Base-by-base conservation (phyloP, 2,329 filamentous ascomycete species). In the Samsoniella hepiali region DNA sequence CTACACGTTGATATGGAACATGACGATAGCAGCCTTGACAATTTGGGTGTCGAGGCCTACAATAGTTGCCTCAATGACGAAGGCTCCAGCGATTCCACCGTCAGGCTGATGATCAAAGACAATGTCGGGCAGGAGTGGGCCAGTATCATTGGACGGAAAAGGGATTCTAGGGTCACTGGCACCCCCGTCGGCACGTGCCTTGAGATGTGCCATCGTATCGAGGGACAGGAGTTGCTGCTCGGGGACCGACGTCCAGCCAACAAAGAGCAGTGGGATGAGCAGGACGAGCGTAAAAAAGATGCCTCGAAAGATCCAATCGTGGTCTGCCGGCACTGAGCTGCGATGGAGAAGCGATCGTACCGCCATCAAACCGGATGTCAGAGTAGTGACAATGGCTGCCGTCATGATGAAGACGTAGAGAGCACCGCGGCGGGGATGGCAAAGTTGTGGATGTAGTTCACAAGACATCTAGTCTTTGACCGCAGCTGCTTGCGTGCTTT, bases 1-100 rank as follows among this genome's bases (percentile, higher is more conserved):
- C 66, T 65, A 74, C 72, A 74, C 4, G 47, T 66, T 69, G 47
- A 71, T 13, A 47, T 72, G 67, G 11, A 56, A 62, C 61, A 69
- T 32, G 17, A 63, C 13, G 34, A 66, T 58, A n/a, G 69, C 64
- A 22, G 58, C 51, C 17, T 44, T 56, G 42, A 60, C 42, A 32
- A 15, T 2, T 13, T 27, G 22, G 22, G 22, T 22, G 22, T 22
- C 9, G 40, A 8, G 34, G 22, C 40, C 38, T 5, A 13, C 0
- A 34, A 54, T 22, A 10, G 29, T 31, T 36, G 49, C 17, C 57
- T 64, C 62, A 9, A 57, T 22, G 17, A 61, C 3, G 45, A 64
- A 64, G 7, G 63, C 51, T 9, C 57, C 63, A 31, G 27, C 34
- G 34, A 56, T 15, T 29, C 42, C 32, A 9, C 56, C 63, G 38